Evolutionary conservation across 305 asterid genomes (phyloP).

Genomic region (Fraxinus sp.): DNA sequence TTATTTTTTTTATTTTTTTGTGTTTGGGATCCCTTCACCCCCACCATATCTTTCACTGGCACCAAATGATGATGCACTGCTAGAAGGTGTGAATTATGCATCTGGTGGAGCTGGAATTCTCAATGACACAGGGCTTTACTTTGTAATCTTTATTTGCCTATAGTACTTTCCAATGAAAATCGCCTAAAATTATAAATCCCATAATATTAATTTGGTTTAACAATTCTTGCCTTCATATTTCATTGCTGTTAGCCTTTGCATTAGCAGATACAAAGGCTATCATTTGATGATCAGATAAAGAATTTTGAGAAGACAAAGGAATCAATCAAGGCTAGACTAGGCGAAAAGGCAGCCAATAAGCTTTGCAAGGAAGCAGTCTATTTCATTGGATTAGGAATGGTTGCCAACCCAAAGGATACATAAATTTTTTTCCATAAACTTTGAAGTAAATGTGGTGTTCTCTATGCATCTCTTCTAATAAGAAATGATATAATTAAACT

Average conservation of each 20-base stretch:
- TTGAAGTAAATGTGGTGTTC: background rate
- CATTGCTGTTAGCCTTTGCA: background rate
- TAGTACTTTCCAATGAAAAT: background rate
- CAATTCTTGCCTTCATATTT: background rate
- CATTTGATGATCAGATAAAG: conserved; percentile 72
- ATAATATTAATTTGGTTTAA: background rate
- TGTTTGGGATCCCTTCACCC: conserved; percentile 56
- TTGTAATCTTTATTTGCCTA: conserved; percentile 36
- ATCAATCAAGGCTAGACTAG: conserved; percentile 48
- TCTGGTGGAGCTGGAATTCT: conserved; percentile 92
- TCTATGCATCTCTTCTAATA: background rate
- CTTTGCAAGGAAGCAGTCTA: conserved; percentile 56
- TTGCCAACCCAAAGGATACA: background rate
- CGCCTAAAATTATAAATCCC: background rate
- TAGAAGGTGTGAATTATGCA: conserved; percentile 75
- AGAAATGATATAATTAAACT: background rate
- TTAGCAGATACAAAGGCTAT: conserved; percentile 60
- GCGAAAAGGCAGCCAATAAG: conserved; percentile 56
- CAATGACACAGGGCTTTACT: conserved; percentile 73
- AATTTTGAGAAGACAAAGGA: conserved; percentile 55
- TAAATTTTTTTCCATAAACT: background rate
- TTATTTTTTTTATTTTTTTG: too few species aligned
- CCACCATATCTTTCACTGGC: conserved; percentile 71
- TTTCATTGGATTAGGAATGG: conserved; percentile 64
- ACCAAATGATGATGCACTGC: conserved; percentile 54